Evolutionary conservation across 2,329 filamentous ascomycete genomes (phyloP).

Genomic region (Aspergillus hortae): DNA sequence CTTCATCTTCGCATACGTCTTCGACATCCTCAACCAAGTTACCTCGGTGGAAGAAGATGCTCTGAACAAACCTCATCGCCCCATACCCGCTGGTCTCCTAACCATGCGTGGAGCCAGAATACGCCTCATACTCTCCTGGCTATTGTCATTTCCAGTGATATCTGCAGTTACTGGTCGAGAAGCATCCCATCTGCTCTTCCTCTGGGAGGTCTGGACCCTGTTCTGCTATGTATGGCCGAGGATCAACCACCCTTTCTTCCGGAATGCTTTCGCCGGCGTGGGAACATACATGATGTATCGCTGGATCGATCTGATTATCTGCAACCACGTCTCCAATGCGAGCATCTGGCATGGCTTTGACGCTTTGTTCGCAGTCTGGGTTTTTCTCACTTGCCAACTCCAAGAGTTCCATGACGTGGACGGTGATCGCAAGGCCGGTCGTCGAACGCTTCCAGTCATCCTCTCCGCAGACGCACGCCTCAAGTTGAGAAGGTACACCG

Average conservation of each 20-base stretch:
- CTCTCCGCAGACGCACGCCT: background rate
- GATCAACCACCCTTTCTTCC: slow-evolving; percentile 6
- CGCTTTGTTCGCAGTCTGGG: slow-evolving; percentile 1
- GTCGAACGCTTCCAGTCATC: slow-evolving; percentile 7
- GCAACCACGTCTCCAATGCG: background rate
- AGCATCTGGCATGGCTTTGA: background rate
- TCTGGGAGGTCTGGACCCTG: slow-evolving; percentile 2
- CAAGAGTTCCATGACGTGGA: slow-evolving; percentile 13
- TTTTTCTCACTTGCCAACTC: slow-evolving; percentile 5
- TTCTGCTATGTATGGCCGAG: slow-evolving; percentile 10
- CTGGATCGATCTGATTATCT: slow-evolving; percentile 1
- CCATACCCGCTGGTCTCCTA: slow-evolving; percentile 3
- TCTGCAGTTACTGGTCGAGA: background rate
- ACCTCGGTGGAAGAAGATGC: slow-evolving; percentile 1
- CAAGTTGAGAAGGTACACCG: background rate
- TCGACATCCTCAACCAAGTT: slow-evolving; percentile 7
- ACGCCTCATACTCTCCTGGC: background rate
- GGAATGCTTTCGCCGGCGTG: slow-evolving; percentile 7
- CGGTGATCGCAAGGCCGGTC: slow-evolving; percentile 2
- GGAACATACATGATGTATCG: slow-evolving; percentile 9
- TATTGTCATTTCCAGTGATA: background rate
- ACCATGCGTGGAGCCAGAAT: background rate
- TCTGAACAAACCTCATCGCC: slow-evolving; percentile 3
- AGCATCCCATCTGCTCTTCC: background rate
- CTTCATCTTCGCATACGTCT: slow-evolving; percentile 1